phyloP scores from a whole-genome alignment of 2,329 filamentous ascomycete genomes.

The Ophiostoma pallidulum region DNA sequence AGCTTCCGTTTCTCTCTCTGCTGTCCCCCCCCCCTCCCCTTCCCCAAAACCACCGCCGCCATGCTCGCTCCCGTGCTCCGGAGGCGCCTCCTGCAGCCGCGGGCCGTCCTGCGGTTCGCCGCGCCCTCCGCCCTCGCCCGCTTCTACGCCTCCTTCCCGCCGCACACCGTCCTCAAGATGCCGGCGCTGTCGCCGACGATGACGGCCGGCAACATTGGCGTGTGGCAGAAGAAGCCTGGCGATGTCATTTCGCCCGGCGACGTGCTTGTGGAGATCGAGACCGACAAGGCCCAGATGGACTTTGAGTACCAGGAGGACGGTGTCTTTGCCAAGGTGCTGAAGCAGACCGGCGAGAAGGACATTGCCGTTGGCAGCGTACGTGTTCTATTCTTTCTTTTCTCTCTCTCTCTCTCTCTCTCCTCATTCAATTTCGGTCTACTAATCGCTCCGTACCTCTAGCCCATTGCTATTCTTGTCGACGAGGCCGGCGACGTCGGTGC shows the following conservation, averaged over 20 bases:
- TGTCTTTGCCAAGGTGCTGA: constrained; percentile 79
- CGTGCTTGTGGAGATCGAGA: constrained; percentile 87
- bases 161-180: constrained; percentile 95
- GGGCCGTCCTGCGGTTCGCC: constrained; percentile 40
- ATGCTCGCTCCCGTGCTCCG: constrained; percentile 57
- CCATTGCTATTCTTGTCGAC: constrained; percentile 90
- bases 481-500: constrained; percentile 79
- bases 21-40: not conserved
- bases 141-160: constrained; percentile 76
- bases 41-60: constrained; percentile 20
- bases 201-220: constrained; percentile 90
- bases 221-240: constrained; percentile 96
- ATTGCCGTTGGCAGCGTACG: constrained; percentile 87
- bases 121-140: constrained; percentile 47
- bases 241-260: constrained; percentile 83
- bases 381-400: constrained; percentile 21
- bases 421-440: not conserved
- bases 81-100: constrained; percentile 50
- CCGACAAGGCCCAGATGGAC: constrained; percentile 91
- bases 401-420: not conserved
- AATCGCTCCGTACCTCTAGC: constrained; percentile 41
- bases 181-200: constrained; percentile 96
- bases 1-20: constrained; percentile 6
- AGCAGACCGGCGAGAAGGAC: constrained; percentile 89
- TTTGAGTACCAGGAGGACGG: constrained; percentile 89